Evolutionary conservation across 2,329 filamentous ascomycete species (phyloP).

Genomic region (Aspergillus intermedius): DNA sequence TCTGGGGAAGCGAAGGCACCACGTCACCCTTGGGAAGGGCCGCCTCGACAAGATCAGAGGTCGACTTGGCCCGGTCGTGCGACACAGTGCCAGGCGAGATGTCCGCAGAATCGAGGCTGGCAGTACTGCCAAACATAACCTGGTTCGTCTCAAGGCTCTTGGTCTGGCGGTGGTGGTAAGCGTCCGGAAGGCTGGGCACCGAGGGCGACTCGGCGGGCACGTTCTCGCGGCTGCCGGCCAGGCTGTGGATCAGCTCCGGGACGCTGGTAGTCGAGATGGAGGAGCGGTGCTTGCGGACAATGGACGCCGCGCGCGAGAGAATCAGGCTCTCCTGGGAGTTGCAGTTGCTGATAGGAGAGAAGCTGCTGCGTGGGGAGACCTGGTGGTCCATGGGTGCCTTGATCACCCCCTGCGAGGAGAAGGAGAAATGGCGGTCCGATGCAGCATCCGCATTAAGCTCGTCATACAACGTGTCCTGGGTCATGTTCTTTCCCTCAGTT

Average conservation of each 20-base stretch:
- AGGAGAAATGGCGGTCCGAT: constrained; percentile 43
- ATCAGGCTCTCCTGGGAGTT: constrained; percentile 53
- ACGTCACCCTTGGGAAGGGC: constrained; percentile 8
- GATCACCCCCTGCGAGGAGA: constrained; percentile 36
- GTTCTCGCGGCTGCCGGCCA: constrained; percentile 34
- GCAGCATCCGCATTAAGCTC: constrained; percentile 40
- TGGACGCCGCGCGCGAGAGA: constrained; percentile 44
- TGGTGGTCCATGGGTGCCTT: constrained; percentile 32
- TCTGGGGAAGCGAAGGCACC: constrained; percentile 15
- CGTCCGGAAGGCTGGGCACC: constrained; percentile 15
- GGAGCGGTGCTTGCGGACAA: constrained; percentile 42
- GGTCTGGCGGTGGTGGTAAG: constrained; percentile 31
- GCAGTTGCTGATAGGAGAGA: constrained; percentile 49
- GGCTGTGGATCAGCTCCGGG: constrained; percentile 39
- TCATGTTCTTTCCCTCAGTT: constrained; percentile 26
- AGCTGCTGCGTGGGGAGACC: constrained; percentile 42
- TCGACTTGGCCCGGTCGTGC: constrained; percentile 34
- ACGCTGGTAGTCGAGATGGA: constrained; percentile 41
- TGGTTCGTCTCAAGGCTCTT: constrained; percentile 28
- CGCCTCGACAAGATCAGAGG: constrained; percentile 25
- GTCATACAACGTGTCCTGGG: constrained; percentile 31
- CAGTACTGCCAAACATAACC: constrained; percentile 21
- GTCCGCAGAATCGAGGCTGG: constrained; percentile 22
- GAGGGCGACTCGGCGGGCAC: constrained; percentile 18
- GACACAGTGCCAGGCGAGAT: constrained; percentile 13